Conservation (phyloP, 208 protist genomes). For the Trypanosoma brucei region DNA sequence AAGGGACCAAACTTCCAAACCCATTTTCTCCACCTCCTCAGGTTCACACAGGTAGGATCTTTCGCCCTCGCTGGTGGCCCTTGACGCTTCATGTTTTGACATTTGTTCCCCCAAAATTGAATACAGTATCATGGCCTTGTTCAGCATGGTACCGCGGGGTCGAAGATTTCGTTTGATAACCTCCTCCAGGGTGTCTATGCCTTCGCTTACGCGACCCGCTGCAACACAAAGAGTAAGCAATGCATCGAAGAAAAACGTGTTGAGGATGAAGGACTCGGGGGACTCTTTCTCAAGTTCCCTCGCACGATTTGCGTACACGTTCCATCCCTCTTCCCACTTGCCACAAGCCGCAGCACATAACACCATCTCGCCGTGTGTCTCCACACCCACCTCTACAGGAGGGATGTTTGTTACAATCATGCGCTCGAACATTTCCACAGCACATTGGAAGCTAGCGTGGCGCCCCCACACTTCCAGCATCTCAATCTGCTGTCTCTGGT, state of each 20-base stretch:
- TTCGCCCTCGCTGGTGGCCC: neutral
- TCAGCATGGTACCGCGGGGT: slow-evolving; percentile 63
- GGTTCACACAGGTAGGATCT: neutral
- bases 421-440: slow-evolving; percentile 89
- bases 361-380: slow-evolving; percentile 89
- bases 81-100: slow-evolving; percentile 2
- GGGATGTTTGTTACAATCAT: slow-evolving; percentile 87
- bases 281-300: slow-evolving; percentile 59
- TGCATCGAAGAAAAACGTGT: slow-evolving; percentile 80
- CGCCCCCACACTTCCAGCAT: slow-evolving; percentile 70
- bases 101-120: slow-evolving; percentile 53
- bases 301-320: slow-evolving; percentile 64
- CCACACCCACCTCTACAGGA: slow-evolving; percentile 78
- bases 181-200: slow-evolving; percentile 57
- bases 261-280: slow-evolving; percentile 43
- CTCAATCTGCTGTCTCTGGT: slow-evolving; percentile 69
- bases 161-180: slow-evolving; percentile 66
- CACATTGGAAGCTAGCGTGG: slow-evolving; percentile 35
- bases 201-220: slow-evolving; percentile 48
- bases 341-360: slow-evolving; percentile 76
- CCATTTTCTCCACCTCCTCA: slow-evolving; percentile 20
- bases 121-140: slow-evolving; percentile 62
- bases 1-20: slow-evolving; percentile 79
- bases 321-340: slow-evolving; percentile 82
- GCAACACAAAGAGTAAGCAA: slow-evolving; percentile 74